Evolutionary conservation across 768 basidiomycete species (phyloP).

Genomic region (Lyophyllum shimeji): DNA sequence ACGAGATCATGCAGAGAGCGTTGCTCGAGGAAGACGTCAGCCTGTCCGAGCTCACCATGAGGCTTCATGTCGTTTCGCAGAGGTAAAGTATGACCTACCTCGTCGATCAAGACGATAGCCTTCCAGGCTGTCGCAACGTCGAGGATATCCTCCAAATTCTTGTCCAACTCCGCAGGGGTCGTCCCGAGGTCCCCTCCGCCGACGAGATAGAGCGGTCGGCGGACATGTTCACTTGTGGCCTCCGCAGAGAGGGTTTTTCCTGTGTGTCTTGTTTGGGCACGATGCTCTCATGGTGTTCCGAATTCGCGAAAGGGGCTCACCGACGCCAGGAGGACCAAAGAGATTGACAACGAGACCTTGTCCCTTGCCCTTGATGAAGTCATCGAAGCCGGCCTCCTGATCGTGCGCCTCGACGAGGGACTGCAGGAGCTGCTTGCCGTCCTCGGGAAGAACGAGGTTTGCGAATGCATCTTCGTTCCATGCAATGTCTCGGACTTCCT

Average conservation of each 20-base stretch:
- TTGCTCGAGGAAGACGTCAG: constrained; percentile 71
- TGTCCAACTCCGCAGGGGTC: constrained; percentile 39
- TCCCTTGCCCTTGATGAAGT: constrained; percentile 63
- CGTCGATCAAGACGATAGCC: constrained; percentile 52
- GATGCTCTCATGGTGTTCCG: background rate
- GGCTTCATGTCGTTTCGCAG: background rate
- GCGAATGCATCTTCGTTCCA: constrained; percentile 58
- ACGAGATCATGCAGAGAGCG: constrained; percentile 60
- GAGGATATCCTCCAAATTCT: constrained; percentile 40
- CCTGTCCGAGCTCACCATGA: constrained; percentile 22
- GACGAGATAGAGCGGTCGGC: constrained; percentile 47
- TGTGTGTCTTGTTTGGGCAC: background rate
- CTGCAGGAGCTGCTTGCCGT: constrained; percentile 46
- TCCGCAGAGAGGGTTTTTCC: constrained; percentile 36
- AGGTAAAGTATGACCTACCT: constrained; percentile 23
- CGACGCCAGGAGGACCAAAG: constrained; percentile 57
- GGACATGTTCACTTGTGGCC: constrained; percentile 52
- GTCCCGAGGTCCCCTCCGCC: constrained; percentile 56
- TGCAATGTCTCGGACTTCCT: constrained; percentile 47
- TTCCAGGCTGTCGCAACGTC: constrained; percentile 56
- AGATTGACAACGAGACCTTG: constrained; percentile 47
- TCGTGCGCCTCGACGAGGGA: constrained; percentile 28
- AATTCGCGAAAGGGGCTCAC: constrained; percentile 19
- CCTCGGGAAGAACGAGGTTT: constrained; percentile 47
- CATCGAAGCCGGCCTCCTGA: constrained; percentile 47